A percentile compares a stretch with the other conserved stretches of the same genome.
Evolutionary conservation across 192 early-diverging fungal species (phyloP).

Genomic region (Rhizoclosmatium globosum): DNA sequence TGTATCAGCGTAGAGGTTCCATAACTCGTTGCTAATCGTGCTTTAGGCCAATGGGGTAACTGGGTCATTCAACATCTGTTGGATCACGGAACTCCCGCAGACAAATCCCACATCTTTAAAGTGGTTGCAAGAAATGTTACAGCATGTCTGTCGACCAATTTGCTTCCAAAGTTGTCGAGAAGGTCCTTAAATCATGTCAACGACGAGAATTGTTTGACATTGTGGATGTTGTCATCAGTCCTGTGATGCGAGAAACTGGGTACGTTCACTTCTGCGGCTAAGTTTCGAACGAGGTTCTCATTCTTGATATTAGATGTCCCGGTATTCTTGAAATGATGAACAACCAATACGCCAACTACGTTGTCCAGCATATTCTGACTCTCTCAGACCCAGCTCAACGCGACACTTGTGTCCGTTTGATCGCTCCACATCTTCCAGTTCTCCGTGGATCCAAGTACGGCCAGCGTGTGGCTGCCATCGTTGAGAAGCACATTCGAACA

Average conservation of each 20-base stretch:
- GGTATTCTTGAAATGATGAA: slow-evolving; percentile 76
- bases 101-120: slow-evolving; percentile 63
- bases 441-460: slow-evolving; percentile 78
- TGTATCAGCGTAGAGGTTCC: not conserved
- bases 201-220: slow-evolving; percentile 56
- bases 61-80: slow-evolving; percentile 84
- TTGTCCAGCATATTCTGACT: slow-evolving; percentile 76
- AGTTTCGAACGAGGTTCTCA: slow-evolving; percentile 10
- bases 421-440: slow-evolving; percentile 72
- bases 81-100: slow-evolving; percentile 63
- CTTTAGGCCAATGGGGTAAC: slow-evolving; percentile 78
- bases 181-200: slow-evolving; percentile 61
- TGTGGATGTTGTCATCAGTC: slow-evolving; percentile 51
- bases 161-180: slow-evolving; percentile 81
- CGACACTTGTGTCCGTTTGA: slow-evolving; percentile 62
- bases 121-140: slow-evolving; percentile 53
- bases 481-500: slow-evolving; percentile 56
- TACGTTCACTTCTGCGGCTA: slow-evolving; percentile 8
- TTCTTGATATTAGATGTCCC: slow-evolving; percentile 45
- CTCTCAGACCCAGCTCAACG: slow-evolving; percentile 65
- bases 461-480: slow-evolving; percentile 65
- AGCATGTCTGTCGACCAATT: slow-evolving; percentile 75
- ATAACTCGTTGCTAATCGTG: not conserved
- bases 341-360: slow-evolving; percentile 83
- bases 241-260: slow-evolving; percentile 40